Evolutionary conservation across 176 grass and related monocot genomes (phyloP).

Genomic region (Carex scoparia): DNA sequence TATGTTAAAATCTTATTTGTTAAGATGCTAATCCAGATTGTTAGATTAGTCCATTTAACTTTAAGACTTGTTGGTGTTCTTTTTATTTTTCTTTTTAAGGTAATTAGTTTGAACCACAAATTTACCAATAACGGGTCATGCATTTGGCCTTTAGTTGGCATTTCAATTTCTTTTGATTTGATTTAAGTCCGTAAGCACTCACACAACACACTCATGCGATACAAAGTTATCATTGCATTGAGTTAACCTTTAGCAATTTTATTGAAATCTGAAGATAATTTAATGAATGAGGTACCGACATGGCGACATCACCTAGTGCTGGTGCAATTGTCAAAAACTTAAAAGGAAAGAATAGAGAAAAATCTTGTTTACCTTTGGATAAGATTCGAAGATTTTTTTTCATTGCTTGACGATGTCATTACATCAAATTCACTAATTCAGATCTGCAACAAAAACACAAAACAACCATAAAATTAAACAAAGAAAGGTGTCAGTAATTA

Average conservation of each 20-base stretch:
- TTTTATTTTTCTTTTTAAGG: no score
- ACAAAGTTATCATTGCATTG: no score
- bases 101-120: no score
- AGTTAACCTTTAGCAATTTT: background rate
- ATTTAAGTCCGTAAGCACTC: no score
- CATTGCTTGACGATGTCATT: background rate
- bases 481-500: background rate
- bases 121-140: no score
- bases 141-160: no score
- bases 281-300: background rate
- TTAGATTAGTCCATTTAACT: no score
- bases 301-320: background rate
- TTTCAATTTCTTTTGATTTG: no score
- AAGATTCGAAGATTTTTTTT: constrained; percentile 1
- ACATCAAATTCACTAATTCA: background rate
- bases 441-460: background rate
- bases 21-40: no score
- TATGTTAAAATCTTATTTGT: no score
- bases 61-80: no score
- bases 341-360: background rate
- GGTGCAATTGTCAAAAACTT: background rate
- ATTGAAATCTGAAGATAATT: background rate
- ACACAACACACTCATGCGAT: no score
- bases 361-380: background rate
- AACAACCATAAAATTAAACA: background rate